These are phyloP conservation scores for Elongisporangium senticosum DNA, from an alignment of 352 stramenopile genomes.

Conservation along the genomic window DNA sequence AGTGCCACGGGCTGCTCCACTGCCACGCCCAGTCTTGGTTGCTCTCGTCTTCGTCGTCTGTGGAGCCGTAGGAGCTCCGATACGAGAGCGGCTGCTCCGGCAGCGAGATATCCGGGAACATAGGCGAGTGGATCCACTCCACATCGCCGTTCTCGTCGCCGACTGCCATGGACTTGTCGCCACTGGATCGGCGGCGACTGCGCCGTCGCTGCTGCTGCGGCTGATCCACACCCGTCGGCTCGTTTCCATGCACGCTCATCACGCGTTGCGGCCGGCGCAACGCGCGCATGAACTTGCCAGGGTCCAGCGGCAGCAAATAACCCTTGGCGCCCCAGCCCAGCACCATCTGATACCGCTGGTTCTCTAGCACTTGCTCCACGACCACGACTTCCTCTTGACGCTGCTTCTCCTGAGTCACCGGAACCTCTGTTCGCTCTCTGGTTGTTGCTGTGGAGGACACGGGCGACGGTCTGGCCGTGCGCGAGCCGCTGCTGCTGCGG, in stretches of 20 bases:
- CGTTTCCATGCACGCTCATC: constrained; percentile 6
- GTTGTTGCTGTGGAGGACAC: not conserved
- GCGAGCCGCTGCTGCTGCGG: not conserved
- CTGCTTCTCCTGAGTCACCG: not conserved
- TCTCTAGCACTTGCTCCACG: constrained; percentile 58
- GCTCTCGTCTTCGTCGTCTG: not conserved
- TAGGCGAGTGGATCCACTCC: constrained; percentile 33
- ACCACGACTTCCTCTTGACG: constrained; percentile 9
- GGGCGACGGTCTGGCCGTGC: not conserved
- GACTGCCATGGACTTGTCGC: not conserved
- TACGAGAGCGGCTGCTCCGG: constrained; percentile 10
- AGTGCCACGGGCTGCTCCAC: constrained; percentile 71
- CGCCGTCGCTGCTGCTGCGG: not conserved
- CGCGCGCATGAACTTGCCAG: constrained; percentile 55
- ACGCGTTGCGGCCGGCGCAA: constrained; percentile 12
- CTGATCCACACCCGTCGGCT: not conserved
- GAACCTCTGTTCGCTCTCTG: not conserved
- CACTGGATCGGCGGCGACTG: constrained; percentile 1
- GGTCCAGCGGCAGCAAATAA: constrained; percentile 65
- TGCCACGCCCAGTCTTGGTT: constrained; percentile 28
- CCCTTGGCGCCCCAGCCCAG: constrained; percentile 73
- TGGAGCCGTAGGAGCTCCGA: not conserved
- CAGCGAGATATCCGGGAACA: constrained; percentile 51
- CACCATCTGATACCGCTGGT: constrained; percentile 66
- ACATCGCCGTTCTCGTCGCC: constrained; percentile 15